Percentiles rank a stretch among this genome's conserved stretches.
Evolutionary conservation across 2,329 filamentous ascomycete genomes (phyloP).

Genomic region (Alternaria consortialis): DNA sequence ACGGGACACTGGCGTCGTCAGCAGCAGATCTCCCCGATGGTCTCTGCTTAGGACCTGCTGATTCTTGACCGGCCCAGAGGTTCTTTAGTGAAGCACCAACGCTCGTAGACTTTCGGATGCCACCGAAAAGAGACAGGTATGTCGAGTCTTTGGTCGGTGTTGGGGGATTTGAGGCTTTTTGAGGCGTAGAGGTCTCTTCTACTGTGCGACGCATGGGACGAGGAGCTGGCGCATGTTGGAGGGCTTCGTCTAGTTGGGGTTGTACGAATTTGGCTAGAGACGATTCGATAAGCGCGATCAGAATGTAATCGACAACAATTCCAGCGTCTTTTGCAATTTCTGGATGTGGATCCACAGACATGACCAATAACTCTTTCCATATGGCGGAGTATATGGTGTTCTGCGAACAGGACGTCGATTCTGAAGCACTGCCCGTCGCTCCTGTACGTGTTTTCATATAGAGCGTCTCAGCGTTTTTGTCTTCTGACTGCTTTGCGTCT

Average conservation of each 20-base stretch:
- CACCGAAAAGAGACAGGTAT: constrained; percentile 64
- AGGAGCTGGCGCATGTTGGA: constrained; percentile 54
- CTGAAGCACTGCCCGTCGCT: constrained; percentile 13
- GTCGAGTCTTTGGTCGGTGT: constrained; percentile 64
- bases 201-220: constrained; percentile 53
- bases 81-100: constrained; percentile 71
- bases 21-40: constrained; percentile 57
- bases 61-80: constrained; percentile 58
- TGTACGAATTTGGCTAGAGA: constrained; percentile 76
- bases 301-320: constrained; percentile 85
- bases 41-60: constrained; percentile 40
- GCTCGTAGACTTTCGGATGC: constrained; percentile 70
- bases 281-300: constrained; percentile 80
- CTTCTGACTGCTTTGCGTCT: constrained; percentile 27
- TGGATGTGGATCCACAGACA: constrained; percentile 93
- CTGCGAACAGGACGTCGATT: constrained; percentile 63
- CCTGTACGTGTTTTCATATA: constrained; percentile 42
- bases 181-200: constrained; percentile 50
- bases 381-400: constrained; percentile 93
- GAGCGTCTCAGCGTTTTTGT: constrained; percentile 39
- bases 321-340: constrained; percentile 88
- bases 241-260: constrained; percentile 76
- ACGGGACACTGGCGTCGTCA: constrained; percentile 69
- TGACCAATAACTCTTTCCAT: constrained; percentile 90
- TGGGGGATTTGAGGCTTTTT: constrained; percentile 57